Evolutionary conservation across 495 filamentous ascomycete genomes (phyloP).

Genomic region (Penicillium crystallinum): DNA sequence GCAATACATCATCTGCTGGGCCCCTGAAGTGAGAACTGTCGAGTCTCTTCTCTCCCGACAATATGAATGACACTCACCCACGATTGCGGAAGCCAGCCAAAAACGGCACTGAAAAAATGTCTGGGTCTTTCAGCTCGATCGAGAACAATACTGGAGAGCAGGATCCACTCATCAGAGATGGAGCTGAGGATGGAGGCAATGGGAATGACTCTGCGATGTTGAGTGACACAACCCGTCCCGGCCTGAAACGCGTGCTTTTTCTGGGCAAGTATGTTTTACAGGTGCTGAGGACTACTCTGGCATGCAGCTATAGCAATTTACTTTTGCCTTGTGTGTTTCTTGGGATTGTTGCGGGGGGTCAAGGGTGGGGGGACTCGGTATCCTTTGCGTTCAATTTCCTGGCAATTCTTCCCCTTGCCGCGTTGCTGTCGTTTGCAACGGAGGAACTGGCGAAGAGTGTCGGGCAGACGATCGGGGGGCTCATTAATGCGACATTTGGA

Average conservation of each 20-base stretch:
- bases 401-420: constrained; percentile 23
- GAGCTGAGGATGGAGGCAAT: background rate
- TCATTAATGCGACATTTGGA: constrained; percentile 27
- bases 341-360: constrained; percentile 12
- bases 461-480: constrained; percentile 19
- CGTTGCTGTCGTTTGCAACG: constrained; percentile 21
- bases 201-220: background rate
- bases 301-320: constrained; percentile 11
- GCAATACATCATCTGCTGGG: background rate
- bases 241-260: background rate
- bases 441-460: constrained; percentile 17
- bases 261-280: background rate
- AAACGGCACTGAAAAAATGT: background rate
- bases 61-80: background rate
- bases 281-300: constrained; percentile 1
- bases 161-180: background rate
- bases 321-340: constrained; percentile 19
- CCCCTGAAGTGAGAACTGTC: background rate
- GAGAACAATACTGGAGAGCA: background rate
- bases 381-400: constrained; percentile 24
- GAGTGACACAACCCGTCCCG: background rate
- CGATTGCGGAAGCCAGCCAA: constrained; percentile 5
- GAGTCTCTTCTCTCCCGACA: background rate
- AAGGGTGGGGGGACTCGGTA: constrained; percentile 16
- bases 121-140: background rate